A percentile compares a stretch with the other conserved stretches of the same genome.
Conservation (phyloP, 2,329 filamentous ascomycete genomes). For the Ambrosiella beaveri region DNA sequence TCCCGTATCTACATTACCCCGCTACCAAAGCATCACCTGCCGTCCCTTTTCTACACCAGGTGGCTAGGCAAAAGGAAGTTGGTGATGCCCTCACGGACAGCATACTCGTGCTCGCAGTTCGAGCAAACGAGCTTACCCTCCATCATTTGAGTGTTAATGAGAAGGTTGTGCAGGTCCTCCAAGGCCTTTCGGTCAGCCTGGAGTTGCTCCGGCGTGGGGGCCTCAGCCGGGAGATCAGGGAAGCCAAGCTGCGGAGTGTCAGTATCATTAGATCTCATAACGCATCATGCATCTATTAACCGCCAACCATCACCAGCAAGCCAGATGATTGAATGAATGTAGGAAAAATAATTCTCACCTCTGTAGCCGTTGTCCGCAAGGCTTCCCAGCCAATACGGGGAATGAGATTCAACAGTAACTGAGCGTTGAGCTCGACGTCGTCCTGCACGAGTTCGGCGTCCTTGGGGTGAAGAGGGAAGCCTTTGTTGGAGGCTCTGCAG, state of each 20-base stretch:
- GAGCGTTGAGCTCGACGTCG: conserved; percentile 63
- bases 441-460: conserved; percentile 80
- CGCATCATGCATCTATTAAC: not conserved
- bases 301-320: not conserved
- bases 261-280: not conserved
- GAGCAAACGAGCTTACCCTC: conserved; percentile 83
- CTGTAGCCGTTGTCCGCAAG: conserved; percentile 54
- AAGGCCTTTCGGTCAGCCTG: conserved; percentile 51
- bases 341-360: conserved; percentile 36
- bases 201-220: conserved; percentile 45
- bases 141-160: conserved; percentile 77
- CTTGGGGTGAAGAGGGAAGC: conserved; percentile 81
- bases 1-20: not conserved
- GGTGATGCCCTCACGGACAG: conserved; percentile 85
- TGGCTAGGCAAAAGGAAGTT: conserved; percentile 92
- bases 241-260: conserved; percentile 51
- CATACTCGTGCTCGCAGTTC: conserved; percentile 85
- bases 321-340: not conserved
- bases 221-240: conserved; percentile 47
- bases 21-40: not conserved
- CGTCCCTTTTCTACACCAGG: conserved; percentile 39
- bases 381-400: conserved; percentile 80
- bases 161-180: conserved; percentile 59
- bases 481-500: conserved; percentile 64
- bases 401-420: conserved; percentile 70